A percentile compares a stretch with the other conserved stretches of the same genome.
These are phyloP conservation scores for Pseudogymnoascus sp. DNA, from an alignment of 2,329 filamentous ascomycete genomes.

Conservation along the genomic window DNA sequence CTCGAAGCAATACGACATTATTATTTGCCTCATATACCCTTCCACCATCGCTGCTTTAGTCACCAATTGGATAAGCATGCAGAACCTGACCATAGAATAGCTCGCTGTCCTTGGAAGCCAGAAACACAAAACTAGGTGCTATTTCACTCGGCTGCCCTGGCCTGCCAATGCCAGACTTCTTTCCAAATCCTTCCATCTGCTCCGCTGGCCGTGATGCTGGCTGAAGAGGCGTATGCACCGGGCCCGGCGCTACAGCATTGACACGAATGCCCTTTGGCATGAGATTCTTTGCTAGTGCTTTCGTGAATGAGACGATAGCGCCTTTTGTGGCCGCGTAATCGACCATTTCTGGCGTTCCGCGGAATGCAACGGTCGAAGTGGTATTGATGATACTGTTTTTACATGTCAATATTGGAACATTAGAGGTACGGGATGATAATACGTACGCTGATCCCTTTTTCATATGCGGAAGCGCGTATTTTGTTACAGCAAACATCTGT, in stretches of 20 bases:
- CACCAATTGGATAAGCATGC: not conserved
- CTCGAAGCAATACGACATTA: not conserved
- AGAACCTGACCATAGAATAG: conserved; percentile 62
- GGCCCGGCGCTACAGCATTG: conserved; percentile 77
- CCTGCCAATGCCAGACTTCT: conserved; percentile 53
- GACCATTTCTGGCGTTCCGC: not conserved
- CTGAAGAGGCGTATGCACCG: conserved; percentile 60
- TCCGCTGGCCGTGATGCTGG: not conserved
- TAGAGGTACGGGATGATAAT: not conserved
- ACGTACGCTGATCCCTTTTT: not conserved
- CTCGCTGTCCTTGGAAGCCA: conserved; percentile 64
- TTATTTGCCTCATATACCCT: not conserved
- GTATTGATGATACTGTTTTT: conserved; percentile 9
- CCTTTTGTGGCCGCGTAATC: conserved; percentile 11
- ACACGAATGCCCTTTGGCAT: conserved; percentile 37
- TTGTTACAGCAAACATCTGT: not conserved
- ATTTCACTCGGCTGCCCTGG: conserved; percentile 73
- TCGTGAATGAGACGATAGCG: conserved; percentile 10
- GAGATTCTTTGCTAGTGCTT: not conserved
- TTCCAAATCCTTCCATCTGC: not conserved
- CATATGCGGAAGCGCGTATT: not conserved
- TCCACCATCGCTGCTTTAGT: not conserved
- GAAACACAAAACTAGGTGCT: conserved; percentile 69
- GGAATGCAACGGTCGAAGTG: conserved; percentile 1
- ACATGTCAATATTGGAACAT: not conserved